Conservation (phyloP, 2,329 filamentous ascomycete genomes). For the Fusarium penzigii region DNA sequence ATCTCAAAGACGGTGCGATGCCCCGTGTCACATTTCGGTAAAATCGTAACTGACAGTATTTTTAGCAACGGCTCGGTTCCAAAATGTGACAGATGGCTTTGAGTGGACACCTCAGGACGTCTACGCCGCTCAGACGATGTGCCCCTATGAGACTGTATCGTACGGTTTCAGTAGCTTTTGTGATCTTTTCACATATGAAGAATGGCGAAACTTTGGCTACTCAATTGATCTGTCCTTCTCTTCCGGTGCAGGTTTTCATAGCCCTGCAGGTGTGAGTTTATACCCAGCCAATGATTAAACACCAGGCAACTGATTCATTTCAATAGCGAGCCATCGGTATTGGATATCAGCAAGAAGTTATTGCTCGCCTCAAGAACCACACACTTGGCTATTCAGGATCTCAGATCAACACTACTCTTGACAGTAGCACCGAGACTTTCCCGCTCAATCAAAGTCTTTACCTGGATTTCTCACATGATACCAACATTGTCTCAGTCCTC, state of each 20-base stretch:
- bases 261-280: constrained; percentile 57
- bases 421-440: constrained; percentile 68
- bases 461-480: constrained; percentile 78
- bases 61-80: constrained; percentile 60
- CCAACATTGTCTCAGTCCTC: constrained; percentile 69
- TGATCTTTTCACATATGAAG: constrained; percentile 71
- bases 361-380: constrained; percentile 70
- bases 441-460: constrained; percentile 73
- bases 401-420: constrained; percentile 69
- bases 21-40: constrained; percentile 1
- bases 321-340: constrained; percentile 66
- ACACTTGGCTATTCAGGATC: constrained; percentile 59
- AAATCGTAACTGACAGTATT: constrained; percentile 1
- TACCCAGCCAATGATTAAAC: neutral
- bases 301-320: neutral
- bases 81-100: constrained; percentile 53
- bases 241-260: constrained; percentile 62
- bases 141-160: constrained; percentile 76
- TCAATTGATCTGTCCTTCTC: constrained; percentile 67
- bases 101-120: constrained; percentile 66
- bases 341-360: constrained; percentile 71
- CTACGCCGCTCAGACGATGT: constrained; percentile 70
- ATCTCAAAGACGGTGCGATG: constrained; percentile 58
- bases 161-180: constrained; percentile 76
- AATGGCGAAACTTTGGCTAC: constrained; percentile 75